A percentile compares a stretch with the other conserved stretches of the same genome.
Conservation (phyloP, 345 rosid species). For the Zanthoxylum bungeanum region DNA sequence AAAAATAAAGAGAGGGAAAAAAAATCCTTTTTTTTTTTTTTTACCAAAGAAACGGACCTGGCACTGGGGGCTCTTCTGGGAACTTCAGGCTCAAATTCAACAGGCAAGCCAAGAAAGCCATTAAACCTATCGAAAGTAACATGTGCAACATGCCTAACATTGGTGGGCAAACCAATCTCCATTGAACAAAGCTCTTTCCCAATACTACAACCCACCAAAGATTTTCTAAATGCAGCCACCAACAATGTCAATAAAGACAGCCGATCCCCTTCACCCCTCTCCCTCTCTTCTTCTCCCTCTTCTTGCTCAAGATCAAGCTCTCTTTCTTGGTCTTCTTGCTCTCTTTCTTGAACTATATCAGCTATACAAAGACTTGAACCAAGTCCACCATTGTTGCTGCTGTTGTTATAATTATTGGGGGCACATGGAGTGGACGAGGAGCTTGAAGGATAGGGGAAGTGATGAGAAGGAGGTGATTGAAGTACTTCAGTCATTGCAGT, state of each 20-base stretch:
- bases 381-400: conserved; percentile 31
- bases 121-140: conserved; percentile 98
- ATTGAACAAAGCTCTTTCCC: conserved; percentile 64
- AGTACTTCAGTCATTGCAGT: conserved; percentile 73
- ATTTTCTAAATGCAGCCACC: conserved; percentile 69
- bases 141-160: conserved; percentile 96
- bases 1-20: not conserved
- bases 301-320: conserved; percentile 19
- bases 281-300: conserved; percentile 22
- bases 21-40: not conserved
- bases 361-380: conserved; percentile 29
- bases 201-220: conserved; percentile 70
- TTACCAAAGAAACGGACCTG: conserved; percentile 44
- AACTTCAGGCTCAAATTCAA: conserved; percentile 97
- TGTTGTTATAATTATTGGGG: conserved; percentile 41
- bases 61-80: conserved; percentile 95
- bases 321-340: conserved; percentile 18
- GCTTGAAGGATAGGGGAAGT: conserved; percentile 93
- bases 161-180: conserved; percentile 96
- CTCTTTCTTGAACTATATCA: conserved; percentile 33
- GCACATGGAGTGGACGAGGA: conserved; percentile 57
- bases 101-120: conserved; percentile 97
- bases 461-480: conserved; percentile 67
- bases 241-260: conserved; percentile 61
- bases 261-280: conserved; percentile 44